Evolutionary conservation across 2,329 filamentous ascomycete species (phyloP).

Genomic region (Fusarium incarnatum): DNA sequence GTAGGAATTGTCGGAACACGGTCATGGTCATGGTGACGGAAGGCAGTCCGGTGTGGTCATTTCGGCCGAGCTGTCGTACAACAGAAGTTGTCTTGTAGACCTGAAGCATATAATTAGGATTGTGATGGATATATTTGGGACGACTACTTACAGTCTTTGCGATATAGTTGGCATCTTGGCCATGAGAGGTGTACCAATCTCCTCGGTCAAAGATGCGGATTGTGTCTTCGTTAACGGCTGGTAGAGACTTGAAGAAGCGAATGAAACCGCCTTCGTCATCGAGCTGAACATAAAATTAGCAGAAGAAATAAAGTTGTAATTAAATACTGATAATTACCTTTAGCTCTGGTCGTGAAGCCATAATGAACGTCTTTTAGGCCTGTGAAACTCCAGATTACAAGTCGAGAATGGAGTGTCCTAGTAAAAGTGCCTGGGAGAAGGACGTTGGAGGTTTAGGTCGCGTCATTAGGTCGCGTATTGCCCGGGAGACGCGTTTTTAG

Average conservation of each 20-base stretch:
- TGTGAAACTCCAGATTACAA: constrained; percentile 16
- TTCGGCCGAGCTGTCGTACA: constrained; percentile 86
- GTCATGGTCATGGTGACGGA: constrained; percentile 97
- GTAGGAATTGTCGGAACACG: constrained; percentile 93
- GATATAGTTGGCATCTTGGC: constrained; percentile 85
- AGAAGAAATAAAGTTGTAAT: neutral
- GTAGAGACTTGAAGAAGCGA: constrained; percentile 91
- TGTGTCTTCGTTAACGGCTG: constrained; percentile 76
- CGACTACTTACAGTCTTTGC: constrained; percentile 71
- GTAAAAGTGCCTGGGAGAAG: constrained; percentile 19
- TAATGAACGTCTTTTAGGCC: constrained; percentile 52
- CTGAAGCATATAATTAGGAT: constrained; percentile 53
- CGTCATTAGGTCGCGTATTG: constrained; percentile 38
- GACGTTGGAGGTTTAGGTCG: constrained; percentile 34
- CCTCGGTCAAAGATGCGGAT: constrained; percentile 93
- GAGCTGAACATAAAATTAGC: constrained; percentile 65
- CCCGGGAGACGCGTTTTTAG: constrained; percentile 46
- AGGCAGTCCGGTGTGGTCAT: constrained; percentile 83
- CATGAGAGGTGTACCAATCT: constrained; percentile 96
- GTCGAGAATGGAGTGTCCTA: constrained; percentile 8
- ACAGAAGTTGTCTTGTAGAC: constrained; percentile 99
- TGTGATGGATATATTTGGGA: neutral
- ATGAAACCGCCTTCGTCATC: constrained; percentile 98
- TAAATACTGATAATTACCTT: constrained; percentile 62
- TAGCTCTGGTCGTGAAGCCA: constrained; percentile 78